Evolutionary conservation across 108 stramenopile species (phyloP), one percentile per base, ranked within the genome.

Genomic region (Pseudonitzschia pungens): DNA sequence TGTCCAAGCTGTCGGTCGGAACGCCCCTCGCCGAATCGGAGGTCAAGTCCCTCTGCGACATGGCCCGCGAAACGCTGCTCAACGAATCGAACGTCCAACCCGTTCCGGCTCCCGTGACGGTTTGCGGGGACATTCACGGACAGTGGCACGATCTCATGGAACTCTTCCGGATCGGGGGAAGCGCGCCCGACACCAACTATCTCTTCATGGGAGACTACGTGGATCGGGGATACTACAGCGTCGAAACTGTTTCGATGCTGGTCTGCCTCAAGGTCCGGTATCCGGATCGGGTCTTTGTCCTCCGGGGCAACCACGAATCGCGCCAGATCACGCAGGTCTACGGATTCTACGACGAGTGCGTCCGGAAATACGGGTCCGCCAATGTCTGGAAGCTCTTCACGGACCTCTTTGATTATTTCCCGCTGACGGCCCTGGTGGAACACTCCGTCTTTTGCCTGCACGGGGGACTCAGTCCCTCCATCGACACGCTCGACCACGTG

Each of bases 201-300:
- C 75, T 99, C 43, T 99, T 99, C 80, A 96, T 98, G 96, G 99
- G 99, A 15, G 99, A 99, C 79, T 99, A 99, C 72, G 94, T 99
- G 48, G 98, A 99, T 78, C 81, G 98, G 59, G 98, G 98, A 1
- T 99, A 98, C 72, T 99, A 98, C 79, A 95, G 93, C 43, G 94
- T 99, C 43, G 99, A 99, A 80, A 96, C 96, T 1, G 97, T 97
- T 45, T 92, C 93, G 33, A 71, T 98, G 75, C 78, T 99, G 21
- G 93, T 98, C 2, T 91, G 90, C 69, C 88, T 98, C 60, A 99
- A 99, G 72, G 97, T 98, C 28, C 85, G 98, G 33, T 97, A 91
- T 83, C 96, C 95, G 9, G 91, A 97, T 50, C 89, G 99, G 21
- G 86, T 99, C 40, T 89, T 86, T 69, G 89, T 99, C 70, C 80